phyloP scores from a whole-genome alignment of 2,329 filamentous ascomycete species.

The Claviceps monticola region DNA sequence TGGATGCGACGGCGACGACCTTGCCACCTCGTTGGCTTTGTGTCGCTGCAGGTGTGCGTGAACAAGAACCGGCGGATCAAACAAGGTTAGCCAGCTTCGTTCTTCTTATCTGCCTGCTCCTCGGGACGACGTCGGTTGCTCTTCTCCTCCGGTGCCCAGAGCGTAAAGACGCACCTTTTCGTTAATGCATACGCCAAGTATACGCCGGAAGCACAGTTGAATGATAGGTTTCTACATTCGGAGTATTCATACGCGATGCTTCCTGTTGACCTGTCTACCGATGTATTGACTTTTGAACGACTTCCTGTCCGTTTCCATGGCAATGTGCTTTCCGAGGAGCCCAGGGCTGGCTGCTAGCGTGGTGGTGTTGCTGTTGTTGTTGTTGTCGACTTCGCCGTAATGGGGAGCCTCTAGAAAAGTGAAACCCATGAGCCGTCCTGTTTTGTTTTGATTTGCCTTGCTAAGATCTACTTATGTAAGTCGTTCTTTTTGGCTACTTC shows the following conservation, averaged over 20 bases:
- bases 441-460: no score
- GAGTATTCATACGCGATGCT: background rate
- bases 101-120: background rate
- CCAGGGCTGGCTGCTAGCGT: background rate
- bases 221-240: no score
- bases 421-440: no score
- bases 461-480: no score
- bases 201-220: no score
- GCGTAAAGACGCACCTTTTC: background rate
- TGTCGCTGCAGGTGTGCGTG: background rate
- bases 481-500: no score
- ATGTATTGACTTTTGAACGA: background rate
- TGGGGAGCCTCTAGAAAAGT: background rate
- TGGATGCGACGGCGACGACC: constrained; percentile 1
- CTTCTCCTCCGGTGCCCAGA: background rate
- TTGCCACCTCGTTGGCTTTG: background rate
- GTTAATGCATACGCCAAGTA: no score
- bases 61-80: background rate
- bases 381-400: background rate
- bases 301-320: background rate
- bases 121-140: background rate
- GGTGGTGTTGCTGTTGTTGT: background rate
- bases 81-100: background rate
- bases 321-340: background rate
- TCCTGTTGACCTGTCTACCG: background rate